Evolutionary conservation across 371 early-diverging fungal species (phyloP), one percentile per base, ranked within the genome.

Genomic region (Mortierella sp.): DNA sequence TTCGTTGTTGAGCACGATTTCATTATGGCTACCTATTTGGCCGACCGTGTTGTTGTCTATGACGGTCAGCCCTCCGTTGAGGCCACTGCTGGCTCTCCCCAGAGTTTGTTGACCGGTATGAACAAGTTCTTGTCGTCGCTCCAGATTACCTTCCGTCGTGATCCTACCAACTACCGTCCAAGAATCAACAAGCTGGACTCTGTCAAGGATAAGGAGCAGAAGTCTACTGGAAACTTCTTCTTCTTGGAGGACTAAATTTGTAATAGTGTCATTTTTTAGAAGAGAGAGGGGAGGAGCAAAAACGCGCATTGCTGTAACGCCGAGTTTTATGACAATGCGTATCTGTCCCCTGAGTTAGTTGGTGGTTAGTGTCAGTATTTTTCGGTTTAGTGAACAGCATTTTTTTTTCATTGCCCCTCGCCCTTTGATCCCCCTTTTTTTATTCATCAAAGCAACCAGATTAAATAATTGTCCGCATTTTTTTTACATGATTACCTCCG

Each of bases 1-100:
- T 99, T 99, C 92, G 94, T 99, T 78, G 99, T 99, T 74, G 99
- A 99, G 95, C 99, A 99, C 96, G 99, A 99, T 92, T 99, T 99
- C 91, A 99, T 99, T 89, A 99, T 99, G 98, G 99, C 98, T n/a
- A 99, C 99, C n/a, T 99, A 99, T 89, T 92, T 99, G 76, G 99
- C 99, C 71, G 99, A 99, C 89, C 96, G 99, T 89, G 99, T 99
- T 34, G 96, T 99, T 89, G 99, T 99, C 31, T 99, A 98, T 91
- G 97, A 97, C 9, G 99, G 99, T 88, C 90, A 79, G 58, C 99
- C 99, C 26, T 97, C 97, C 7, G 94, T 98, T 19, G 90, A 93
- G 31, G 99, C 99, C 45, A 88, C 80, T 73, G 99, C 99, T 74
- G 94, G 93, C 55, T 72, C 88, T 89, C 99, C 99, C 60, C 97